phyloP scores from a whole-genome alignment of 768 basidiomycete species.

The Mycena chlorophos region DNA sequence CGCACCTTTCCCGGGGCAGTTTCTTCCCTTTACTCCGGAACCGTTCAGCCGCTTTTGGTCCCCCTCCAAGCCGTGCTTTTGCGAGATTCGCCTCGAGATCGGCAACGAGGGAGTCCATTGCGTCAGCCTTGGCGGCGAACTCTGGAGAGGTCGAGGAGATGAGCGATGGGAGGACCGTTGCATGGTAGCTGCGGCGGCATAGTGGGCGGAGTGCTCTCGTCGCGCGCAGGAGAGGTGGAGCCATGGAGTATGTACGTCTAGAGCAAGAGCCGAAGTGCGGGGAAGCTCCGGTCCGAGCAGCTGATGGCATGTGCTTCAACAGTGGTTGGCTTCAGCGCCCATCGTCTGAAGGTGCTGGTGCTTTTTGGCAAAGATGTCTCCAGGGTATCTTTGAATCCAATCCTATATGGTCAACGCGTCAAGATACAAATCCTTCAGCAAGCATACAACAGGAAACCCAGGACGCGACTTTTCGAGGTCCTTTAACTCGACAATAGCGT shows the following conservation, averaged over 20 bases:
- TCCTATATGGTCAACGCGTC: no score
- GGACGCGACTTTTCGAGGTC: no score
- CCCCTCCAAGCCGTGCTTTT: conserved; percentile 68
- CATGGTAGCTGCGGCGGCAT: conserved; percentile 55
- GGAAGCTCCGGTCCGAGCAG: not conserved
- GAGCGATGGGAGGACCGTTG: conserved; percentile 70
- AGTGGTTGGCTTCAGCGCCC: no score
- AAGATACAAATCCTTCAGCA: no score
- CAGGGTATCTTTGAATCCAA: no score
- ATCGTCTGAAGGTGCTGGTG: not conserved
- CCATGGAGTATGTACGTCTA: not conserved
- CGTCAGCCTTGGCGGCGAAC: conserved; percentile 62
- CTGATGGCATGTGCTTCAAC: not conserved
- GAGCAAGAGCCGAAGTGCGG: not conserved
- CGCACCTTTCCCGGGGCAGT: conserved; percentile 80
- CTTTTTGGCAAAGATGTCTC: no score
- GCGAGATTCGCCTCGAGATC: conserved; percentile 64
- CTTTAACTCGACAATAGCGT: no score
- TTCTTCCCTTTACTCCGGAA: conserved; percentile 80
- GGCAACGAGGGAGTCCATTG: conserved; percentile 69
- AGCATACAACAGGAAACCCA: no score
- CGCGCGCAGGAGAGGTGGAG: not conserved
- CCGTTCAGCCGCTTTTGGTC: conserved; percentile 68
- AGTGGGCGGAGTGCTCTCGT: conserved; percentile 20
- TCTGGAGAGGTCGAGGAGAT: conserved; percentile 70